phyloP scores from a whole-genome alignment of 352 stramenopile genomes.

The Globisporangium alternatum region DNA sequence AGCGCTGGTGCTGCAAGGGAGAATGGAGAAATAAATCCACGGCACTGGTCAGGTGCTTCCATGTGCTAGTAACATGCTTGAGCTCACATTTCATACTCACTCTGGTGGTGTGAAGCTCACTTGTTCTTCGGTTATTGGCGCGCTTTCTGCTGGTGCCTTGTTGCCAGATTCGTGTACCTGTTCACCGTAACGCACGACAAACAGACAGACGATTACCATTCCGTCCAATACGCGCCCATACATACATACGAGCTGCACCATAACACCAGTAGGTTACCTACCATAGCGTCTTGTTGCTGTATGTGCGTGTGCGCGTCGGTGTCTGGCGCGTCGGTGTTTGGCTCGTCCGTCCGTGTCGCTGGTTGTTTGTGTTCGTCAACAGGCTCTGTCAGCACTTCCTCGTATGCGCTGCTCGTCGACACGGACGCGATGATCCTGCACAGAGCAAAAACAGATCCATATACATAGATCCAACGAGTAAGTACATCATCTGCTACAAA shows the following conservation, averaged over 20 bases:
- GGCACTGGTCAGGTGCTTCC: too few species aligned
- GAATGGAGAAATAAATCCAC: not conserved
- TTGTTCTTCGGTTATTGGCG: not conserved
- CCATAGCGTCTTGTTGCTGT: constrained; percentile 11
- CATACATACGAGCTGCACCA: not conserved
- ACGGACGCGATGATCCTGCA: constrained; percentile 45
- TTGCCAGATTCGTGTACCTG: not conserved
- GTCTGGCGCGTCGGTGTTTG: not conserved
- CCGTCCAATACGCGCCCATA: not conserved
- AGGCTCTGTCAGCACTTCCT: not conserved
- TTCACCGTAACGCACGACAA: not conserved
- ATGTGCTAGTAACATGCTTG: not conserved
- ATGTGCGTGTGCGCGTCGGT: not conserved
- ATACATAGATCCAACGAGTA: not conserved
- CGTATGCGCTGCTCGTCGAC: constrained; percentile 15
- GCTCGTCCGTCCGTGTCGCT: not conserved
- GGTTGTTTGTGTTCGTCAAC: not conserved
- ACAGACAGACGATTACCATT: not conserved
- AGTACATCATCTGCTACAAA: not conserved
- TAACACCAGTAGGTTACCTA: not conserved
- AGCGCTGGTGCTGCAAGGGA: not conserved
- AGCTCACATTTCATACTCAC: not conserved
- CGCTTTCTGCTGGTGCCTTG: not conserved
- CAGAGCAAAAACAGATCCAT: not conserved
- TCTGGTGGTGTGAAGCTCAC: not conserved